These are phyloP conservation scores for Amanita rubescens DNA, from an alignment of 768 basidiomycete genomes.

Conservation along the genomic window DNA sequence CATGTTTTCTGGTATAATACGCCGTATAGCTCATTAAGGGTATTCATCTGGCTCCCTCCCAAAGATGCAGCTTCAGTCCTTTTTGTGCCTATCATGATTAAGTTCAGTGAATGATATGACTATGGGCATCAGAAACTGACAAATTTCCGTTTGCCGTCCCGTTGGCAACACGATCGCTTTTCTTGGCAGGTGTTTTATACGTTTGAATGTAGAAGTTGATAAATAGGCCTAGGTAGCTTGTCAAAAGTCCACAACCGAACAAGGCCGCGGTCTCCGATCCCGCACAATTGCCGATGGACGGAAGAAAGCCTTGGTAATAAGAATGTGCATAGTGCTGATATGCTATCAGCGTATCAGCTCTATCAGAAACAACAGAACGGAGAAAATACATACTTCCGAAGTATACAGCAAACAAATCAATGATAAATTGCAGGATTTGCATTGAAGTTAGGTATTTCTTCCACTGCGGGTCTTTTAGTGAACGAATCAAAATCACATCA, in stretches of 20 bases:
- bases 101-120: background rate
- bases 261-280: conserved; percentile 85
- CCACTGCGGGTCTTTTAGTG: conserved; percentile 52
- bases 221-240: conserved; percentile 89
- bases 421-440: conserved; percentile 95
- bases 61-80: background rate
- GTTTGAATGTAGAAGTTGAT: conserved; percentile 91
- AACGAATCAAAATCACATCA: background rate
- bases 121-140: conserved; percentile 12
- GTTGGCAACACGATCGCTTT: conserved; percentile 38
- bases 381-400: conserved; percentile 73
- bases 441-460: conserved; percentile 96
- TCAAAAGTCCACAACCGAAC: conserved; percentile 83
- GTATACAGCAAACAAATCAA: conserved; percentile 88
- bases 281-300: conserved; percentile 74
- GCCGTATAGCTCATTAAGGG: background rate
- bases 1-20: conserved; percentile 8
- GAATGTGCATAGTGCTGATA: conserved; percentile 75
- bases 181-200: conserved; percentile 57
- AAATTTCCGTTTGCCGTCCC: conserved; percentile 31
- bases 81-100: background rate
- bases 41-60: background rate
- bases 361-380: background rate
- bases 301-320: conserved; percentile 54
- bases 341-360: conserved; percentile 27